phyloP scores from a whole-genome alignment of 768 basidiomycete species.

The Amanita exitialis region DNA sequence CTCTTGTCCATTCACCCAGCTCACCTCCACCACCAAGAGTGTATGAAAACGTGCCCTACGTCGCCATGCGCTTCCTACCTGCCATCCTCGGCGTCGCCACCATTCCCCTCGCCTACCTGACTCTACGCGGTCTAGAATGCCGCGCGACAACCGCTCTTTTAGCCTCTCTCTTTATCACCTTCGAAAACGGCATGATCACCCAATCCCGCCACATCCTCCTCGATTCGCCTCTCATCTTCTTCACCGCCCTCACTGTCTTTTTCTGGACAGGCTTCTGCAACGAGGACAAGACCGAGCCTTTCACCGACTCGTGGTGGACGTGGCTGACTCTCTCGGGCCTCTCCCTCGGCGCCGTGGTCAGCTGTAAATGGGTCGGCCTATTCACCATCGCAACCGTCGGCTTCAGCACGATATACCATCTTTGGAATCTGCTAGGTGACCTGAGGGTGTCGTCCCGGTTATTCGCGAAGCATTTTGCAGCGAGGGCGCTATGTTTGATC shows the following conservation, averaged over 20 bases:
- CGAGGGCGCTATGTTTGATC: slow-evolving; percentile 86
- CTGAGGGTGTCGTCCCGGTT: slow-evolving; percentile 62
- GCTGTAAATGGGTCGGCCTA: slow-evolving; percentile 97
- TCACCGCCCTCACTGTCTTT: slow-evolving; percentile 84
- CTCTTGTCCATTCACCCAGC: neutral
- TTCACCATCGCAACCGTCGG: slow-evolving; percentile 97
- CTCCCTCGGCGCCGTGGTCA: slow-evolving; percentile 84
- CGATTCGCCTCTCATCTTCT: slow-evolving; percentile 95
- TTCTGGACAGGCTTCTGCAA: slow-evolving; percentile 87
- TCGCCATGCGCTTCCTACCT: slow-evolving; percentile 96
- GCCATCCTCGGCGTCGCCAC: slow-evolving; percentile 83
- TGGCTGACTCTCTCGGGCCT: slow-evolving; percentile 86
- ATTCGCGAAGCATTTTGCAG: slow-evolving; percentile 79
- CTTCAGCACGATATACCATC: slow-evolving; percentile 68
- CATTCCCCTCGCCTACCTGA: slow-evolving; percentile 86
- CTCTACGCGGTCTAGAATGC: slow-evolving; percentile 87
- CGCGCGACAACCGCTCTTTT: slow-evolving; percentile 88
- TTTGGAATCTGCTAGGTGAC: slow-evolving; percentile 89
- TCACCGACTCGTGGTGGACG: slow-evolving; percentile 84
- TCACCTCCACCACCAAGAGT: slow-evolving; percentile 30
- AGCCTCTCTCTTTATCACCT: slow-evolving; percentile 83
- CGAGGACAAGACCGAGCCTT: slow-evolving; percentile 78
- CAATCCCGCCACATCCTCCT: slow-evolving; percentile 93
- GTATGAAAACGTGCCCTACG: slow-evolving; percentile 85
- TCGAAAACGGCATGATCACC: slow-evolving; percentile 93